Evolutionary conservation across 768 basidiomycete genomes (phyloP), one percentile per base, ranked within the genome.

Genomic region (Lactarius hatsudake): DNA sequence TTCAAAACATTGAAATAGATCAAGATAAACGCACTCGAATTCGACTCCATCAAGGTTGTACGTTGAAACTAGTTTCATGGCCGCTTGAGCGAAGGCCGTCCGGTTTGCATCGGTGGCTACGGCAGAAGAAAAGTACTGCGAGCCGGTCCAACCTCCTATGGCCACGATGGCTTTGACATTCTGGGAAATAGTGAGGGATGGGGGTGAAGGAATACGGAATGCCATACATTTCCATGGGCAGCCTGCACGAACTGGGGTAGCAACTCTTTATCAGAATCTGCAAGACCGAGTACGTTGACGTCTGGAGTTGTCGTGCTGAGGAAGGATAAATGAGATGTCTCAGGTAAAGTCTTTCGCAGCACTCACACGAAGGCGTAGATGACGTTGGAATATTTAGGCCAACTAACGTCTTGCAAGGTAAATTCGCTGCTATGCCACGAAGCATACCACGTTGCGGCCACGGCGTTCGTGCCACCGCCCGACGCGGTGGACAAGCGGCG

Each of bases 301-400:
- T 76, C 66, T 26, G 71, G 67, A 12, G 66, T 59, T 7, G 66
- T 63, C 12, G 15, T 0, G 28, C 62, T 67, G 15, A 23, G 15
- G 26, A 54, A 45, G 51, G 36, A n/a, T 53, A 23, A 69, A 69
- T 6, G 3, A 23, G 4, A 34, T 36, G 18, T 28, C 13, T 18
- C 20, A 26, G 1, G 18, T 34, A 23, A 23, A 51, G 42, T 2
- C 5, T 45, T 55, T 38, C 32, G 12, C 40, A n/a, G 20, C 5
- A 83, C 84, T 78, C 71, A 88, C 87, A 81, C 87, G 69, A 88
- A 87, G 53, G 86, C 81, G 75, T 86, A 88, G 34, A 79, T 82
- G 76, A 88, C 72, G 56, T 83, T 75, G 55, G 78, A 83, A 71
- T 86, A 87, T 72, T 85, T 85, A 36, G 74, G 66, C 86, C 86